These are phyloP conservation scores for Pecoramyces ruminantium DNA, from an alignment of 192 early-diverging fungal species.

Conservation along the genomic window DNA sequence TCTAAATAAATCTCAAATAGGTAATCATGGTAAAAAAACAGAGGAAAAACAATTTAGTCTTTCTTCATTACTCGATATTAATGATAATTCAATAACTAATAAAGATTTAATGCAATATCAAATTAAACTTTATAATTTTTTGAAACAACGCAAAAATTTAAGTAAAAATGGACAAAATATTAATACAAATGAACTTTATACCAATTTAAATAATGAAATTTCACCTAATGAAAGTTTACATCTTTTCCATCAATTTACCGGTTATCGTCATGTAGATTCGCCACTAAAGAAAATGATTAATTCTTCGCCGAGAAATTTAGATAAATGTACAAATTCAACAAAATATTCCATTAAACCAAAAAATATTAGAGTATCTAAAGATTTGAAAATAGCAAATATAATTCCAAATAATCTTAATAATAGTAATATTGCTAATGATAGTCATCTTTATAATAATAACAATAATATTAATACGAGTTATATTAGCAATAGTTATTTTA, in stretches of 20 bases:
- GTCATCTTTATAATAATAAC: neutral
- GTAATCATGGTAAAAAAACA: neutral
- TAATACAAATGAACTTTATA: neutral
- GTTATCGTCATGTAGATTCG: neutral
- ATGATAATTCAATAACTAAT: neutral
- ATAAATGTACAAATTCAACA: neutral
- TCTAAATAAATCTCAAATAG: neutral
- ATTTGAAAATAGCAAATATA: neutral
- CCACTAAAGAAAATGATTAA: neutral
- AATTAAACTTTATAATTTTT: neutral
- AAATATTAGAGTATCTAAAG: neutral
- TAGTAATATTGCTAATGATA: neutral
- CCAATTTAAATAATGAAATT: neutral
- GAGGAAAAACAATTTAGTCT: neutral
- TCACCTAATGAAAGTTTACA: neutral
- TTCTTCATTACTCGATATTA: neutral
- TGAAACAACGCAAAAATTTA: neutral
- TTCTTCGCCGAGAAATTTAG: neutral
- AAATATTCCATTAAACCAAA: neutral
- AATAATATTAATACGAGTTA: neutral
- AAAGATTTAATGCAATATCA: neutral
- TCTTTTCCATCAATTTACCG: neutral
- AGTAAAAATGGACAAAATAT: neutral
- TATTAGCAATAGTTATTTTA: neutral
- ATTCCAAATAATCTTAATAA: neutral